Evolutionary conservation across 2,329 filamentous ascomycete genomes (phyloP).

Genomic region (Colletotrichum sp.): DNA sequence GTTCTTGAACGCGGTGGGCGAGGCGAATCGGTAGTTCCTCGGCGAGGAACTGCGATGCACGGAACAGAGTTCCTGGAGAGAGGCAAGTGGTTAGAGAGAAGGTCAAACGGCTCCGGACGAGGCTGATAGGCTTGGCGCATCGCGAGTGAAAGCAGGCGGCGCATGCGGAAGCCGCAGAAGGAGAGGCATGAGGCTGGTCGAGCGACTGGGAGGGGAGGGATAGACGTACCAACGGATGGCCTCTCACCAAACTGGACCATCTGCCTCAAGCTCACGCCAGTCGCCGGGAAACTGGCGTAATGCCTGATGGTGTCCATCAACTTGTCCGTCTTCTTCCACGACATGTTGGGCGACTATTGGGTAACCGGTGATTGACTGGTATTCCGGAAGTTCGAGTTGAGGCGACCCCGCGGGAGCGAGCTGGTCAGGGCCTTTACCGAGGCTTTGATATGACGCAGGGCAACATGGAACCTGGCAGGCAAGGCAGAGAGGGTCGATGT

Average conservation of each 20-base stretch:
- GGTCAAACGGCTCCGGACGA: background rate
- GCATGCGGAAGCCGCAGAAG: background rate
- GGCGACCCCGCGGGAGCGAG: slow-evolving; percentile 23
- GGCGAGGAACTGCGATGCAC: slow-evolving; percentile 96
- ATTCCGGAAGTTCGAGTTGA: slow-evolving; percentile 8
- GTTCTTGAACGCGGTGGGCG: slow-evolving; percentile 94
- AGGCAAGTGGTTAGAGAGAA: background rate
- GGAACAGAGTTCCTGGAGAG: slow-evolving; percentile 83
- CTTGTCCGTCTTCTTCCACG: slow-evolving; percentile 89
- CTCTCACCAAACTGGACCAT: slow-evolving; percentile 99
- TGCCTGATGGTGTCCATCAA: slow-evolving; percentile 98
- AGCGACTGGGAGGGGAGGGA: slow-evolving; percentile 4
- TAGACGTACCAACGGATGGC: slow-evolving; percentile 80
- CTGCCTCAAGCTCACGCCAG: slow-evolving; percentile 93
- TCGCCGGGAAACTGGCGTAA: slow-evolving; percentile 96
- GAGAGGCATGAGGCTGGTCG: background rate
- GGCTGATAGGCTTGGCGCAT: background rate
- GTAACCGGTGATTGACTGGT: slow-evolving; percentile 17
- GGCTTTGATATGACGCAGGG: slow-evolving; percentile 25
- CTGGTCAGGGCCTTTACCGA: slow-evolving; percentile 22
- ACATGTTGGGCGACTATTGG: slow-evolving; percentile 64
- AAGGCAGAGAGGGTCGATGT: background rate
- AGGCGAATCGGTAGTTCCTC: slow-evolving; percentile 97
- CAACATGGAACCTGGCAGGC: slow-evolving; percentile 20
- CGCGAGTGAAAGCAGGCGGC: background rate